Conservation (phyloP, 1,284 basidiomycete species). For the Rhodotorula mucilaginosa region DNA sequence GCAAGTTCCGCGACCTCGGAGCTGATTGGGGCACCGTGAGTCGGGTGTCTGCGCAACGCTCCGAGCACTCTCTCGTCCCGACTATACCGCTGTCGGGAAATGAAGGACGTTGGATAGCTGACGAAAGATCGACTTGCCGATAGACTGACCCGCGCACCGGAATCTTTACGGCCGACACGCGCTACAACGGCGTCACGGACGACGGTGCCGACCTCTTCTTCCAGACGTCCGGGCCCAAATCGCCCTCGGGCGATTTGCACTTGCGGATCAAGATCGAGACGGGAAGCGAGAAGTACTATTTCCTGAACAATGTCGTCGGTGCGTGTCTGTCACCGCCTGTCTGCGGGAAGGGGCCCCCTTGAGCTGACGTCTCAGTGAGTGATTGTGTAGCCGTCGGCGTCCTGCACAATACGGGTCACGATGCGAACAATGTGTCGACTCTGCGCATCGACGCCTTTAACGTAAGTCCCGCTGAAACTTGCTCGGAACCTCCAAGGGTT, state of each 20-base stretch:
- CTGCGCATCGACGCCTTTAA: conserved; percentile 17
- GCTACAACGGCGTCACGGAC: conserved; percentile 20
- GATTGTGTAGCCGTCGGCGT: conserved; percentile 7
- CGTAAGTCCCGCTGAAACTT: neutral
- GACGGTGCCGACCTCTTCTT: conserved; percentile 24
- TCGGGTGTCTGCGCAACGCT: neutral
- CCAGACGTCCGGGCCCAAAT: conserved; percentile 15
- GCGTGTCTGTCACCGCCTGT: neutral
- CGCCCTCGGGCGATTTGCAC: conserved; percentile 8
- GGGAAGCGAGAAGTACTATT: conserved; percentile 10
- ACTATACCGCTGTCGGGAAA: no score
- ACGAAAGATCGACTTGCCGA: neutral
- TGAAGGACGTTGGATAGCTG: neutral
- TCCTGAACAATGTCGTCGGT: conserved; percentile 27
- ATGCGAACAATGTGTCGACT: conserved; percentile 8
- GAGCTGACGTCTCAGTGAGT: neutral
- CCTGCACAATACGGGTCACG: conserved; percentile 14
- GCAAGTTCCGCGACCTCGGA: conserved; percentile 17
- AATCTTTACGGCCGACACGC: conserved; percentile 29
- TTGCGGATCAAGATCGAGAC: conserved; percentile 25
- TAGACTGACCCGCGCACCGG: conserved; percentile 25
- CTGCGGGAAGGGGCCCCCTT: no score
- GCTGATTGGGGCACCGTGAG: conserved; percentile 10
- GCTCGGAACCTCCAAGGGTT: neutral
- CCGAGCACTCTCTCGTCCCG: neutral